Conservation (phyloP, 345 rosid species). For the Citrus glauca region DNA sequence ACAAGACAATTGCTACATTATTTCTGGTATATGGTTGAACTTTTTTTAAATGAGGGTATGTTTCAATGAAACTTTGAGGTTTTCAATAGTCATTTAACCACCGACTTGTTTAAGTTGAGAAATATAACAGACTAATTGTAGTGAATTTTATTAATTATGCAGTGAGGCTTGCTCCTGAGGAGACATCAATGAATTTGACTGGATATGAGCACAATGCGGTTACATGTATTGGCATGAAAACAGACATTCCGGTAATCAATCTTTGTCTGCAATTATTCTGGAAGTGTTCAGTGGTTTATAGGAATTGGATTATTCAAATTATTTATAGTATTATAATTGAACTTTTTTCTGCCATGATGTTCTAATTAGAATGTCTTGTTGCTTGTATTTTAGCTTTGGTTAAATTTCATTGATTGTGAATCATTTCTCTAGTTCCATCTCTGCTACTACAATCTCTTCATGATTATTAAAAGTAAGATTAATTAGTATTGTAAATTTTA, state of each 20-base stretch:
- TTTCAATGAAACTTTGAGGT: neutral
- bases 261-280: constrained; percentile 2
- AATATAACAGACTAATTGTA: neutral
- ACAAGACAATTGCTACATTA: neutral
- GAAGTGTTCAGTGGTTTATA: neutral
- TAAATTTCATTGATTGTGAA: neutral
- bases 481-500: neutral
- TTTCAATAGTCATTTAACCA: neutral
- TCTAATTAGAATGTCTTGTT: neutral
- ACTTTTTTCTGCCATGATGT: constrained; percentile 8
- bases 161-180: constrained; percentile 98
- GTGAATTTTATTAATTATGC: constrained; percentile 19
- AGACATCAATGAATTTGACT: constrained; percentile 56
- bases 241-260: constrained; percentile 64
- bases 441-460: neutral
- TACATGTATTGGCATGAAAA: constrained; percentile 81
- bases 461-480: neutral
- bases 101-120: constrained; percentile 1
- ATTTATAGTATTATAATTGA: neutral
- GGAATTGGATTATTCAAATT: constrained; percentile 8
- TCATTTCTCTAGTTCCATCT: neutral
- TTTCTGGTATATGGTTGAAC: neutral
- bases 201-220: constrained; percentile 89
- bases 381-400: neutral
- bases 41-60: neutral